These are phyloP conservation scores for Arctostaphylos glauca DNA, from an alignment of 148 eudicot genomes.

Conservation along the genomic window DNA sequence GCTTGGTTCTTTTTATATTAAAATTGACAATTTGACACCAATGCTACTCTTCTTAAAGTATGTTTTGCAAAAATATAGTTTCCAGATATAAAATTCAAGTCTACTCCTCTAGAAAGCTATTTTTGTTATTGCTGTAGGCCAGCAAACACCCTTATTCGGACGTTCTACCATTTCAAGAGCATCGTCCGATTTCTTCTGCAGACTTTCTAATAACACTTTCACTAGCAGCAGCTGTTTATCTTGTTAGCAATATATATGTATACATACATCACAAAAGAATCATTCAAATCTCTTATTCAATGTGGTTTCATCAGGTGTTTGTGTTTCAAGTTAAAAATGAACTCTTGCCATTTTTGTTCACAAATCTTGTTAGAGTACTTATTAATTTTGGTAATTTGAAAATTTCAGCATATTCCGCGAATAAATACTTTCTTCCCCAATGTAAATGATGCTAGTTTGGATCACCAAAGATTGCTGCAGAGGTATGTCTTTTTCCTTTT, in stretches of 20 bases:
- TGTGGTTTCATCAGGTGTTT: neutral
- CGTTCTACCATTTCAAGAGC: neutral
- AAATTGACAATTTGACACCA: neutral
- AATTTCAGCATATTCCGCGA: constrained; percentile 73
- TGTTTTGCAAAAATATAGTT: neutral
- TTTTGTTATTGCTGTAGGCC: neutral
- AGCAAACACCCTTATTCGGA: neutral
- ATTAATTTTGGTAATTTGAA: constrained; percentile 10
- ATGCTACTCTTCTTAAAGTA: neutral
- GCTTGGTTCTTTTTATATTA: neutral
- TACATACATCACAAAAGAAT: neutral
- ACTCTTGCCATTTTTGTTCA: neutral
- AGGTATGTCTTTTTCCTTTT: constrained; percentile 43
- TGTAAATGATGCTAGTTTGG: constrained; percentile 71
- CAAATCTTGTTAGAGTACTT: neutral
- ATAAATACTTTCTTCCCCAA: constrained; percentile 71
- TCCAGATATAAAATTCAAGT: neutral
- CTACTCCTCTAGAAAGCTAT: neutral
- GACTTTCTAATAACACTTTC: neutral
- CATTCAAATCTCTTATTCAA: neutral
- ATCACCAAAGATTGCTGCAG: constrained; percentile 69
- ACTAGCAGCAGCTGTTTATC: neutral
- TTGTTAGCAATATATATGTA: neutral
- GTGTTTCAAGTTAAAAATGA: neutral
- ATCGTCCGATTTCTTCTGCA: neutral